phyloP scores from a whole-genome alignment of 108 stramenopile species.

The Craspedostauros australis region DNA sequence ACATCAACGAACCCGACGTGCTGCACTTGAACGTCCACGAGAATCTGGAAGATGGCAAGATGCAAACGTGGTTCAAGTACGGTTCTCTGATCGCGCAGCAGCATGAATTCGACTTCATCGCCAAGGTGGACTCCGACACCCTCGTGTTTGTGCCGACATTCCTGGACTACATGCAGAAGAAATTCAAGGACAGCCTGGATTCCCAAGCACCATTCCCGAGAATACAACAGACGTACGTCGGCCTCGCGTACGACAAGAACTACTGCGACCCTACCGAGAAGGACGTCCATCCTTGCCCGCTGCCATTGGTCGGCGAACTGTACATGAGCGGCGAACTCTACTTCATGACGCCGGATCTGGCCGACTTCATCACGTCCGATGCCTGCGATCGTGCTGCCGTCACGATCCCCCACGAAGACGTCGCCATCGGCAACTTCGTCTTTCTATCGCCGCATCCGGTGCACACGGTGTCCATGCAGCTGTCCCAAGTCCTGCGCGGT shows the following conservation, averaged over 20 bases:
- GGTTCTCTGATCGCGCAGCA: slow-evolving; percentile 11
- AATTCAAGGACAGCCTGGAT: background rate
- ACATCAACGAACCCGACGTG: slow-evolving; percentile 12
- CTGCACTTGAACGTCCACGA: slow-evolving; percentile 34
- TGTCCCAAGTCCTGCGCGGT: no score
- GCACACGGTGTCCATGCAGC: no score
- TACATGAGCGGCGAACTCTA: slow-evolving; percentile 25
- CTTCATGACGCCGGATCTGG: slow-evolving; percentile 16
- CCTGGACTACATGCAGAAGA: slow-evolving; percentile 3
- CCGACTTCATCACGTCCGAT: slow-evolving; percentile 15
- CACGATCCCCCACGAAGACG: slow-evolving; percentile 16
- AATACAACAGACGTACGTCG: no score
- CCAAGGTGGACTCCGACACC: slow-evolving; percentile 26
- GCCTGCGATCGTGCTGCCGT: slow-evolving; percentile 16
- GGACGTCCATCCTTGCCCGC: no score
- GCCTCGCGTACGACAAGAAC: no score
- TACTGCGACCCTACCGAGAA: no score
- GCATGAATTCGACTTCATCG: slow-evolving; percentile 24
- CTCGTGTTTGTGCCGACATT: slow-evolving; percentile 6
- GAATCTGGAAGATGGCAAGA: slow-evolving; percentile 42
- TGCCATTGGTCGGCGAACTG: slow-evolving; percentile 10
- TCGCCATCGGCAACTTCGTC: slow-evolving; percentile 26
- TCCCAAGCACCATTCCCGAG: slow-evolving; percentile 5
- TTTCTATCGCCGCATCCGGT: no score
- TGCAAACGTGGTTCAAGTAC: slow-evolving; percentile 31